phyloP scores from a whole-genome alignment of 2,329 filamentous ascomycete species.

The Fusarium xylarioides region DNA sequence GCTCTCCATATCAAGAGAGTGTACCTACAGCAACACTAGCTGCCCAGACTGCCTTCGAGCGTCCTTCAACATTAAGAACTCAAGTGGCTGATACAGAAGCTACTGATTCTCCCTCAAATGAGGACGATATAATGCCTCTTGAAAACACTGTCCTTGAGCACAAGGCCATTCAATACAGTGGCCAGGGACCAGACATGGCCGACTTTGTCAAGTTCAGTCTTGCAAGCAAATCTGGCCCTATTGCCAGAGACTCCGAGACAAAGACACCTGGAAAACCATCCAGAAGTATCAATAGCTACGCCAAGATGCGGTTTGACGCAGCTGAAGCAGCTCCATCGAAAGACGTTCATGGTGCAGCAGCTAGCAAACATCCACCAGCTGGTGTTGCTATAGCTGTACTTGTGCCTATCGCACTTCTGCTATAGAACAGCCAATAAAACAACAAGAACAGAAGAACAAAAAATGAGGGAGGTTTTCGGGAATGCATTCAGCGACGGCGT shows the following conservation, averaged over 20 bases:
- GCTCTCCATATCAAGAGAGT: slow-evolving; percentile 26
- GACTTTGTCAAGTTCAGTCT: slow-evolving; percentile 16
- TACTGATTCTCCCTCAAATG: slow-evolving; percentile 15
- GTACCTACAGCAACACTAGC: slow-evolving; percentile 16
- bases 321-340: slow-evolving; percentile 10
- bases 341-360: slow-evolving; percentile 9
- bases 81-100: slow-evolving; percentile 10
- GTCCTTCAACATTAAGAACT: slow-evolving; percentile 27
- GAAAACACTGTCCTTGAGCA: slow-evolving; percentile 29
- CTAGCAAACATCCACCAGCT: slow-evolving; percentile 1
- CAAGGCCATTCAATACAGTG: slow-evolving; percentile 18
- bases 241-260: not conserved
- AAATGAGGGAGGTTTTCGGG: not conserved
- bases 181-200: not conserved
- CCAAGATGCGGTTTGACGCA: slow-evolving; percentile 9
- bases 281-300: slow-evolving; percentile 4
- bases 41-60: slow-evolving; percentile 1
- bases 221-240: not conserved
- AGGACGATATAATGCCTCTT: not conserved
- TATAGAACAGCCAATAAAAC: slow-evolving; percentile 1
- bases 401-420: slow-evolving; percentile 24
- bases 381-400: slow-evolving; percentile 14
- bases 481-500: slow-evolving; percentile 24
- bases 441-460: not conserved
- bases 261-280: not conserved